Evolutionary conservation across 1,284 basidiomycete species (phyloP), one percentile per base, ranked within the genome.

Genomic region (Leucoagaricus sp.): DNA sequence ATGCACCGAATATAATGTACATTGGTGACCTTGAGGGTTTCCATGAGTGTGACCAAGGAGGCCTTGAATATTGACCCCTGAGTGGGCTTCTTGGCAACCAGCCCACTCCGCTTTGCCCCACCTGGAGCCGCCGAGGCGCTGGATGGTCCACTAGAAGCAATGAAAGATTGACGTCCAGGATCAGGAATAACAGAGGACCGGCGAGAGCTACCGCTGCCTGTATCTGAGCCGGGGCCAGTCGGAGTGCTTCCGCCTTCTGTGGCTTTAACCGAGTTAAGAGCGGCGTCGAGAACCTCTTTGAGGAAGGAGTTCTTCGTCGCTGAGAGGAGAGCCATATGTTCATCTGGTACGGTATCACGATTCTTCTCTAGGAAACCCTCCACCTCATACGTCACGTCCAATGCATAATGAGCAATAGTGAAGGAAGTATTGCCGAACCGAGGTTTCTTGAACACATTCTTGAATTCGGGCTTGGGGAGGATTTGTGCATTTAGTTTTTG

Each of bases 1-100:
- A 99, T 99, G 74, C 97, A 99, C 53, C 97, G 89, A 66, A 99
- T 99, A 70, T 99, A 99, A 72, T 99, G 97, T 1, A 98, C 97
- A 67, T 99, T 98, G 21, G 97, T 99, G 60, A 93, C 89, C 67
- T 94, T 92, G 64, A 99, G 90, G 0, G 97, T 99, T 49, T 96
- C 93, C 96, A 99, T 99, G 46, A 99, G 79, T 53, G 87, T 91
- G 69, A 94, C 91, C 47, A 99, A 77, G 0, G 96, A 98, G 4
- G 89, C 86, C 72, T 99, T 99, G 85, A 99, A 99, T 70, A 99
- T 99, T 5, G 94, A 96, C 21, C 97, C 97, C 59, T 99, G 89
- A 0, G 97, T 99, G 0, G 96, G 97, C 71, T 99, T 99, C 72
- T 85, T 91, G 42, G 84, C 79, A 1, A 84, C 79, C 10, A 85